Conservation (phyloP, 176 grass and related monocot genomes). For the Aegilops bicornis region DNA sequence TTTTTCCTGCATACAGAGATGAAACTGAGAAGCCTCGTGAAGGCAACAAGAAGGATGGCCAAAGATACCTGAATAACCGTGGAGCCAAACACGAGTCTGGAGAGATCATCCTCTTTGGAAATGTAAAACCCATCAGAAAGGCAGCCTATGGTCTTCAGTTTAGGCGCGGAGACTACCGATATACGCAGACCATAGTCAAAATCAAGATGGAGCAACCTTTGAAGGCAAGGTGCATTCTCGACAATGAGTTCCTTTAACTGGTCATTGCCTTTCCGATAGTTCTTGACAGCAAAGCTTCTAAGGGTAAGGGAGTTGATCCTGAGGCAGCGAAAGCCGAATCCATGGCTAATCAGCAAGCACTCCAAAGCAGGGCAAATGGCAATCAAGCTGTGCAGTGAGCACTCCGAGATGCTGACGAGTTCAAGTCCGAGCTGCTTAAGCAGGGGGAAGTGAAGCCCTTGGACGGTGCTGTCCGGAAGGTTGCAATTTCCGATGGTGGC, state of each 20-base stretch:
- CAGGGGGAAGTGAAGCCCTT: neutral
- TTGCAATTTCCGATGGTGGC: neutral
- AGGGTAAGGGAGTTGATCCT: neutral
- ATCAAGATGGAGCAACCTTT: neutral
- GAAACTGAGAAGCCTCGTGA: neutral
- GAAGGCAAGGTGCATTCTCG: neutral
- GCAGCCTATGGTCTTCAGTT: neutral
- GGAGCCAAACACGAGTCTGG: neutral
- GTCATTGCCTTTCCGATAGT: neutral
- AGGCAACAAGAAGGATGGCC: neutral
- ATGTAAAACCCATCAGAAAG: neutral
- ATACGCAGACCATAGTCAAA: neutral
- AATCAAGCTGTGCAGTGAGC: neutral
- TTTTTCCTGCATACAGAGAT: neutral
- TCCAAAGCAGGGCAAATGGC: neutral
- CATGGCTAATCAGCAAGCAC: neutral
- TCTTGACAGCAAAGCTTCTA: neutral
- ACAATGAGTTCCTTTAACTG: neutral
- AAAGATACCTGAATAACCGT: neutral
- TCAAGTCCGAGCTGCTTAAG: neutral
- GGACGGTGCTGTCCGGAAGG: neutral
- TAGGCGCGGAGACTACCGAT: neutral
- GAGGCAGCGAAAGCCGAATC: neutral
- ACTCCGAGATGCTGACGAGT: neutral
- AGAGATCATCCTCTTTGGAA: neutral